Conservation (phyloP, 176 grass and related monocot species). For the maize (Zea mays) region Zm-B73-REFERENCE-NAM-5.0 NC_050100.1:215367501-215368000, state of each 20-base stretch:
- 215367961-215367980: constrained; percentile 57
- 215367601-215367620: constrained; percentile 39
- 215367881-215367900: constrained; percentile 81
- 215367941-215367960: constrained; percentile 33
- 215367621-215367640: constrained; percentile 65
- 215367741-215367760: constrained; percentile 62
- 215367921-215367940: constrained; percentile 47
- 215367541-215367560: constrained; percentile 71
- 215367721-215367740: constrained; percentile 68
- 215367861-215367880: constrained; percentile 84
- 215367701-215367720: constrained; percentile 82
- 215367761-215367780: constrained; percentile 41
- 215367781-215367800: constrained; percentile 61
- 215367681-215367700: constrained; percentile 64
- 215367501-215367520: constrained; percentile 96
- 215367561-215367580: constrained; percentile 68
- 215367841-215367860: constrained; percentile 81
- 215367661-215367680: constrained; percentile 67
- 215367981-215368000: constrained; percentile 87
- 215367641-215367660: constrained; percentile 53
- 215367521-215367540: constrained; percentile 96
- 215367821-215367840: constrained; percentile 52
- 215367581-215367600: constrained; percentile 15
- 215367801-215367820: constrained; percentile 87
- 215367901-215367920: constrained; percentile 90